A percentile compares a stretch with the other conserved stretches of the same genome.
Evolutionary conservation across 768 basidiomycete genomes (phyloP).

Genomic region (Mycena alexandri): DNA sequence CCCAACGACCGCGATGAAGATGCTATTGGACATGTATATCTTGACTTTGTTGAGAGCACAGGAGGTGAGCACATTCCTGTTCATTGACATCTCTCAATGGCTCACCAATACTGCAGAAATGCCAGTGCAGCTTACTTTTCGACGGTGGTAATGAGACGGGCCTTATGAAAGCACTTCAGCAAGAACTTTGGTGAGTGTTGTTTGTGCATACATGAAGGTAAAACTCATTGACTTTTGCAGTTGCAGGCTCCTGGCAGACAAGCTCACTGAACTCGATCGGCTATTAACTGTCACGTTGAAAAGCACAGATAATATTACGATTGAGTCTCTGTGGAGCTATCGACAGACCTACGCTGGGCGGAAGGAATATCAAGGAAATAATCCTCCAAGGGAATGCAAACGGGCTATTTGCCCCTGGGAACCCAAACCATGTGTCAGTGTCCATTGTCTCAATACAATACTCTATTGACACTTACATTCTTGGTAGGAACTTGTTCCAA

Average conservation of each 20-base stretch:
- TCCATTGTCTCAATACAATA: background rate
- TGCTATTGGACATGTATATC: slow-evolving; percentile 35
- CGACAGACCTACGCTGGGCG: slow-evolving; percentile 3
- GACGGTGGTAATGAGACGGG: slow-evolving; percentile 40
- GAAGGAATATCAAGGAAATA: slow-evolving; percentile 2
- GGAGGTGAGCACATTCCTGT: slow-evolving; percentile 31
- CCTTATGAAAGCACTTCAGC: slow-evolving; percentile 28
- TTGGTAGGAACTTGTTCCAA: background rate
- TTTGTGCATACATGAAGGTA: background rate
- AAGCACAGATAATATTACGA: slow-evolving; percentile 42
- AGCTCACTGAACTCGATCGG: slow-evolving; percentile 19
- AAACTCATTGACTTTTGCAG: background rate
- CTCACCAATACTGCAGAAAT: slow-evolving; percentile 24
- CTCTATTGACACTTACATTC: background rate
- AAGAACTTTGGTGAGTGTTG: slow-evolving; percentile 23
- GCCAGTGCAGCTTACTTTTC: slow-evolving; percentile 37
- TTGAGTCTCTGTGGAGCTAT: slow-evolving; percentile 41
- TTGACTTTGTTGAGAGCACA: slow-evolving; percentile 32
- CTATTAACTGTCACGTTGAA: slow-evolving; percentile 36
- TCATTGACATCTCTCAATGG: background rate
- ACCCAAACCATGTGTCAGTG: slow-evolving; percentile 8
- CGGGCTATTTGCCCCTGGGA: background rate
- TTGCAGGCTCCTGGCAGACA: slow-evolving; percentile 1
- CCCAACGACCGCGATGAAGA: slow-evolving; percentile 31
- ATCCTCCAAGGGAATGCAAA: slow-evolving; percentile 15